Evolutionary conservation across 2,329 filamentous ascomycete species (phyloP), one percentile per base, ranked within the genome.

Genomic region (Aspergillus tamarii): DNA sequence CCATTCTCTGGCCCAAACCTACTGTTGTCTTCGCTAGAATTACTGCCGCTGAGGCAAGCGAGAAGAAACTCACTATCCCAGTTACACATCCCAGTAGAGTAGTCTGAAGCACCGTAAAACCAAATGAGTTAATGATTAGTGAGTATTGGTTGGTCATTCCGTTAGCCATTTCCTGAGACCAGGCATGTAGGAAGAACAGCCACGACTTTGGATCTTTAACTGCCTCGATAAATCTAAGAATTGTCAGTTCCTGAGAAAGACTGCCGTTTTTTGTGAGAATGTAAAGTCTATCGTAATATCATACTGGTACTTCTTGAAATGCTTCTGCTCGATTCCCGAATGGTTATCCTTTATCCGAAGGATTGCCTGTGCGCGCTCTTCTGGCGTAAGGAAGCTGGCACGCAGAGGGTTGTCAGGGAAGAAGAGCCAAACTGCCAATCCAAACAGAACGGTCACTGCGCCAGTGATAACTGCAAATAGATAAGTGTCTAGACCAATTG

Each of bases 101-200:
- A n/a, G 67, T 68, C 53, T 69, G 67, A 9, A 71, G 46, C 67
- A 77, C 14, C 66, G 76, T 63, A 34, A 82, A 83, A 4, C 80
- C 81, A 57, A 82, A 82, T 0, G 78, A 80, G 30, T 81, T 81
- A 65, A 82, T 79, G 52, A 82, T 79, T 0, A 83, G 70, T 0
- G 78, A 79, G 69, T 78, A 78, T 61, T 81, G 79, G 54, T 80
- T 81, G 2, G 79, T 78, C 59, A 81, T 75, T 67, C 67, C 67
- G n/a, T 69, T 68, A n/a, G 66, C 67, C 66, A 68, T 69, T 53
- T 81, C 79, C 48, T 80, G 74, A 1, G 70, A 73, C 74, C 73
- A 77, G 8, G 75, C 68, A 36, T 76, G 74, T 19, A 74, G 66
- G 56, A 77, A 77, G 67, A 77, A 77, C 3, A 78, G 65, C 75